A percentile compares a stretch with the other conserved stretches of the same genome.
Conservation (phyloP, 73 alveolate species). For the Diophrys appendiculata region DNA sequence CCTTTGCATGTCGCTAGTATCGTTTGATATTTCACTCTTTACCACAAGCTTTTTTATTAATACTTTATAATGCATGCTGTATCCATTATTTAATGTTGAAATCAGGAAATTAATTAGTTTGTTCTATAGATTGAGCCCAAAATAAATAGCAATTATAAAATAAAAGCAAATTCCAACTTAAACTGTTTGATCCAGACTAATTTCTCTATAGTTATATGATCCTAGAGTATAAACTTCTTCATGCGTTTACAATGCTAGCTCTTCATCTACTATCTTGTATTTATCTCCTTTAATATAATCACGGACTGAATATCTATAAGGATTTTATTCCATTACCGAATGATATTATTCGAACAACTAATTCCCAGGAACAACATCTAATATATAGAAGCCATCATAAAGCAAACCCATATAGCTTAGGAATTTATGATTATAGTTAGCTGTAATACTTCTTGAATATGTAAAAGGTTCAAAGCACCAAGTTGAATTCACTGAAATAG, state of each 20-base stretch:
- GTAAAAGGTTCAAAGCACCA: neutral
- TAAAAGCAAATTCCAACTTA: neutral
- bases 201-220: neutral
- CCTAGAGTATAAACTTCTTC: neutral
- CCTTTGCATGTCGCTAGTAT: neutral
- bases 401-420: neutral
- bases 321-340: neutral
- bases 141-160: neutral
- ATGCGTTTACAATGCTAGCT: neutral
- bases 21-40: neutral
- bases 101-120: too few species aligned
- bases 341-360: neutral
- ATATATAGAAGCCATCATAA: neutral
- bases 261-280: neutral
- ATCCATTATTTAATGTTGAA: neutral
- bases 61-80: neutral
- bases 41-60: neutral
- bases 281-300: neutral
- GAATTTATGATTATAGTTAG: neutral
- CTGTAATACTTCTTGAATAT: neutral
- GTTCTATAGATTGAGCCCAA: neutral
- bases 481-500: neutral
- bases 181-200: too few species aligned
- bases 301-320: neutral
- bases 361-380: neutral